Evolutionary conservation across 352 stramenopile species (phyloP), one percentile per base, ranked within the genome.

Genomic region (Pythium periplocum): DNA sequence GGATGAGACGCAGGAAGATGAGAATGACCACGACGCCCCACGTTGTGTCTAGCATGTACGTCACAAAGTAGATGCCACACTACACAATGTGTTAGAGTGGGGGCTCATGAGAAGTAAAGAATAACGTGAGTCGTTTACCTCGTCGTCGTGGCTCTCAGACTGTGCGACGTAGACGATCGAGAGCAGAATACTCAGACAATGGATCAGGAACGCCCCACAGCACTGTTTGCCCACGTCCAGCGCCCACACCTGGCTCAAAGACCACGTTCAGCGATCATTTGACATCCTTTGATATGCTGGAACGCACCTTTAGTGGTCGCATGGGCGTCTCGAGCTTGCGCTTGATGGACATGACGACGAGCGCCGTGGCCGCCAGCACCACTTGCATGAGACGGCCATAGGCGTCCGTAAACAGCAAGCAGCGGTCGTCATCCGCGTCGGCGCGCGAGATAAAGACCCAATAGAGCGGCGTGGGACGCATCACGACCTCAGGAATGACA

Each of bases 61-160:
- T 79, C 30, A 87, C 42, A 47, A 93, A 88, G 66, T 90, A 90
- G 42, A 93, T 64, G 9, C 66, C 82, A 42, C 82, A 90, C 79
- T 89, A 41, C 6, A 10, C 6, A 2, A 30, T 26, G n/a, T 5
- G 45, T 36, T 45, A 32, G n/a, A 36, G 36, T 40, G 8, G 7
- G 17, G 12, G 4, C 34, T 1, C 3, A 12, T 59, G 17, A 36
- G 46, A 39, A 52, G 36, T 17, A 45, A 4, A 10, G 3, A 2
- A 53, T 54, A 26, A 26, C 32, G 33, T 33, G 2, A 36, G 11
- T n/a, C 6, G 36, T 26, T 6, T 50, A 87, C 77, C 59, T 89
- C 77, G 48, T 90, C 71, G 47, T 87, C 75, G 17, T 66, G 26
- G 26, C 64, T 45, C 5, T 61, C 56, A 1, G 70, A 74, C 9